Conservation (phyloP, 208 protist genomes). For the Leishmania braziliensis region DNA sequence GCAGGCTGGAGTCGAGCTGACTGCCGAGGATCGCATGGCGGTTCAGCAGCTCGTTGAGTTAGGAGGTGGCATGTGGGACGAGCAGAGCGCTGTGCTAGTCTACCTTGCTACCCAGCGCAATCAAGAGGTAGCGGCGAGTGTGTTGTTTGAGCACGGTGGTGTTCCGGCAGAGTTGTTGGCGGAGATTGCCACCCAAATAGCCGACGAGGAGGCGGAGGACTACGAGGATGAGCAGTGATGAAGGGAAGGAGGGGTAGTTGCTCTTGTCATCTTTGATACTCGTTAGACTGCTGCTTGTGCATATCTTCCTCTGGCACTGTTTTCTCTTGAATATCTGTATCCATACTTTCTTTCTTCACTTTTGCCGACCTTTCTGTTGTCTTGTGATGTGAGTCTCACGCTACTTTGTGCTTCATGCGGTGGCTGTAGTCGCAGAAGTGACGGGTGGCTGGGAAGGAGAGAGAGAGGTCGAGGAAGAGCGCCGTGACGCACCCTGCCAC, state of each 20-base stretch:
- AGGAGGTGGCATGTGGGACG: conserved; percentile 82
- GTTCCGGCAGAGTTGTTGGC: conserved; percentile 52
- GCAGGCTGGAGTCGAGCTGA: conserved; percentile 37
- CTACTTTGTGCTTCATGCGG: not conserved
- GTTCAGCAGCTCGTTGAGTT: conserved; percentile 75
- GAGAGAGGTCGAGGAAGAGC: not conserved
- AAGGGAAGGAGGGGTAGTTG: not conserved
- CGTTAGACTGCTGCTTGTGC: not conserved
- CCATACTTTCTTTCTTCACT: not conserved
- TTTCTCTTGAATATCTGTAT: not conserved
- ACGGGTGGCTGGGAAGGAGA: not conserved
- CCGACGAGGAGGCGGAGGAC: conserved; percentile 31
- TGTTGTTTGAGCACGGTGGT: conserved; percentile 78
- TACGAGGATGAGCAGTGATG: conserved; percentile 28
- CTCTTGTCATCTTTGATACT: not conserved
- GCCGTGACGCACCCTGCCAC: not conserved
- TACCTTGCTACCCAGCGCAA: conserved; percentile 72
- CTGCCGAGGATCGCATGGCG: conserved; percentile 44
- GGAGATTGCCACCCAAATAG: conserved; percentile 31
- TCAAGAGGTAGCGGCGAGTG: conserved; percentile 77
- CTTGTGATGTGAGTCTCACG: not conserved
- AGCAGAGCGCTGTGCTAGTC: conserved; percentile 65
- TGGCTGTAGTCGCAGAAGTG: not conserved
- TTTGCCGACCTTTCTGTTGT: not conserved
- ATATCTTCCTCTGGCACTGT: not conserved